Evolutionary conservation across 2,329 filamentous ascomycete species (phyloP).

Genomic region (Diatrype stigma): DNA sequence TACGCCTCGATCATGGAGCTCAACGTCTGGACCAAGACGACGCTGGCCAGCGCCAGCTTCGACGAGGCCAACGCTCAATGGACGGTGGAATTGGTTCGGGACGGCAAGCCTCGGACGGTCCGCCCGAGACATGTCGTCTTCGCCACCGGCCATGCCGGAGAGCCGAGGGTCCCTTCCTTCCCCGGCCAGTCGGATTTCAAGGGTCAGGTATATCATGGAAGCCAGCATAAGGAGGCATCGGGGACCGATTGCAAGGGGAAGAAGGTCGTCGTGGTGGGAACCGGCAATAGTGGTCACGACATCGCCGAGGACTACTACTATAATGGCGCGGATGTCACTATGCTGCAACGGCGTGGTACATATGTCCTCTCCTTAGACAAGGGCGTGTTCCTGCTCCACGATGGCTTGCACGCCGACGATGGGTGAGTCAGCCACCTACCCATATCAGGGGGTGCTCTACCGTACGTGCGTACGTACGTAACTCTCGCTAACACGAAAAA

Average conservation of each 20-base stretch:
- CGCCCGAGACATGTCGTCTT: slow-evolving; percentile 47
- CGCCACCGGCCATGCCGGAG: slow-evolving; percentile 49
- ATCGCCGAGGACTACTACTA: slow-evolving; percentile 66
- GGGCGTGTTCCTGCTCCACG: background rate
- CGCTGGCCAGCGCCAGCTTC: slow-evolving; percentile 40
- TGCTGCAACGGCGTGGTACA: slow-evolving; percentile 65
- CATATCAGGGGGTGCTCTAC: slow-evolving; percentile 49
- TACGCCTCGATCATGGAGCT: slow-evolving; percentile 64
- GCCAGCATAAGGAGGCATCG: slow-evolving; percentile 45
- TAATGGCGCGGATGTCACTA: slow-evolving; percentile 63
- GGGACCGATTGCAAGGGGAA: slow-evolving; percentile 42
- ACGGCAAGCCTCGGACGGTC: slow-evolving; percentile 27
- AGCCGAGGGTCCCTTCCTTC: slow-evolving; percentile 41
- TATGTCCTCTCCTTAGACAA: slow-evolving; percentile 54
- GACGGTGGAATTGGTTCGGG: slow-evolving; percentile 47
- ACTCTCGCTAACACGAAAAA: slow-evolving; percentile 26
- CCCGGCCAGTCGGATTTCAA: slow-evolving; percentile 49
- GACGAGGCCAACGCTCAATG: slow-evolving; percentile 42
- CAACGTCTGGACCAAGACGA: slow-evolving; percentile 60
- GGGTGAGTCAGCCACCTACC: slow-evolving; percentile 22
- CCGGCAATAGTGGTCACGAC: slow-evolving; percentile 66
- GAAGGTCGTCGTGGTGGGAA: slow-evolving; percentile 62
- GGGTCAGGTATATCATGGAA: slow-evolving; percentile 60
- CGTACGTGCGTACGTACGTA: no score
- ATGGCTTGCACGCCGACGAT: background rate